Evolutionary conservation across 331 rosid species (phyloP).

Genomic region (Rhamnella rubrinervis): DNA sequence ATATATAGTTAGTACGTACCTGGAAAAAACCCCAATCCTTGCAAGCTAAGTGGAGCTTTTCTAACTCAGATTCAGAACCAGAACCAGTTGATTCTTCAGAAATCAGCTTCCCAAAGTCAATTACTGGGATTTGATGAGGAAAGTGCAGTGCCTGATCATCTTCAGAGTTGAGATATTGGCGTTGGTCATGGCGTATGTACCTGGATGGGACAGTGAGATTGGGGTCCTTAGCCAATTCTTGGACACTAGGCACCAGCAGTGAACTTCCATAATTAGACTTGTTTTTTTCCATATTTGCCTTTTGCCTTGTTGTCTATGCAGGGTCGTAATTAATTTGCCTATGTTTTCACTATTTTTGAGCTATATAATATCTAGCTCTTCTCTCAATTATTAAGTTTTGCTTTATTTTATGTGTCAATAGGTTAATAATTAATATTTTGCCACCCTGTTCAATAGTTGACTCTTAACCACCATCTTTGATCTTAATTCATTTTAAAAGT

Average conservation of each 20-base stretch:
- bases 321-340: not conserved
- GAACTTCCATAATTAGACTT: slow-evolving; percentile 12
- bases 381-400: too few relatives aligned
- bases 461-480: too few relatives aligned
- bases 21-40: slow-evolving; percentile 34
- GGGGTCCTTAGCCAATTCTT: slow-evolving; percentile 22
- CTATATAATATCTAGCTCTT: too few relatives aligned
- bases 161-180: not conserved
- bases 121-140: slow-evolving; percentile 16
- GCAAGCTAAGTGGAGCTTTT: slow-evolving; percentile 27
- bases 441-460: too few relatives aligned
- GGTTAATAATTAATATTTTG: too few relatives aligned
- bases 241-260: slow-evolving; percentile 21
- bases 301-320: not conserved
- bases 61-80: slow-evolving; percentile 2
- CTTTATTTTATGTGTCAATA: too few relatives aligned
- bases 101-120: slow-evolving; percentile 12
- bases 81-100: not conserved
- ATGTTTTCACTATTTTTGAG: not conserved
- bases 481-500: too few relatives aligned
- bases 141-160: too few relatives aligned
- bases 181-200: slow-evolving; percentile 7
- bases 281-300: slow-evolving; percentile 1
- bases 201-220: slow-evolving; percentile 14
- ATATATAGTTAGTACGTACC: not conserved